These are phyloP conservation scores for Blastocrithidia nonstop DNA, from an alignment of 208 protist species.

Conservation along the genomic window DNA sequence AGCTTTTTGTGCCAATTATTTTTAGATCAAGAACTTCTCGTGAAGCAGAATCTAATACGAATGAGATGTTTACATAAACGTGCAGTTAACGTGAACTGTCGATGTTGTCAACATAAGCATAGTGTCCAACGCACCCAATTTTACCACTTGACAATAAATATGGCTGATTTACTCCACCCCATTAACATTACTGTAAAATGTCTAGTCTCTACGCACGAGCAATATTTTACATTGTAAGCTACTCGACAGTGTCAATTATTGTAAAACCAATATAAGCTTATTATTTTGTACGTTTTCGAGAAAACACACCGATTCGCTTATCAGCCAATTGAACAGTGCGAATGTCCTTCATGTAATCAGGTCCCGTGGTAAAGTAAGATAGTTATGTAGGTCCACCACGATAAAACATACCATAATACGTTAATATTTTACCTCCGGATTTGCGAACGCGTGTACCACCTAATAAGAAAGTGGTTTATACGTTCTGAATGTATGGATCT, in stretches of 20 bases:
- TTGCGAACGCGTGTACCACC: conserved; percentile 40
- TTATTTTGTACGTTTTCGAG: conserved; percentile 9
- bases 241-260: conserved; percentile 14
- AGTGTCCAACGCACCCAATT: conserved; percentile 32
- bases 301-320: conserved; percentile 33
- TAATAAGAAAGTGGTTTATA: conserved; percentile 24
- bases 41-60: conserved; percentile 14
- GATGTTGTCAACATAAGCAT: conserved; percentile 10
- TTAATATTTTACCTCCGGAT: conserved; percentile 13
- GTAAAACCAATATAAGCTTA: conserved; percentile 27
- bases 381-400: conserved; percentile 13
- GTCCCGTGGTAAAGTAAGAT: conserved; percentile 32
- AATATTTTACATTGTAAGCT: conserved; percentile 12
- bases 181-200: conserved; percentile 7
- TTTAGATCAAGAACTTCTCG: conserved; percentile 3
- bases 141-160: conserved; percentile 25
- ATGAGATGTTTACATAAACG: conserved; percentile 24
- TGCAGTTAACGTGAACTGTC: conserved; percentile 5
- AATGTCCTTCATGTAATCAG: conserved; percentile 47
- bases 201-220: conserved; percentile 14
- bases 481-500: conserved; percentile 25
- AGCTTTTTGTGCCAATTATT: conserved; percentile 17
- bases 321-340: conserved; percentile 20
- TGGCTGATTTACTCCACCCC: conserved; percentile 29
- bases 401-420: conserved; percentile 38